A percentile compares a stretch with the other conserved stretches of the same genome.
phyloP scores from a whole-genome alignment of 2,329 filamentous ascomycete genomes.

The Aspergillaceae sp. region DNA sequence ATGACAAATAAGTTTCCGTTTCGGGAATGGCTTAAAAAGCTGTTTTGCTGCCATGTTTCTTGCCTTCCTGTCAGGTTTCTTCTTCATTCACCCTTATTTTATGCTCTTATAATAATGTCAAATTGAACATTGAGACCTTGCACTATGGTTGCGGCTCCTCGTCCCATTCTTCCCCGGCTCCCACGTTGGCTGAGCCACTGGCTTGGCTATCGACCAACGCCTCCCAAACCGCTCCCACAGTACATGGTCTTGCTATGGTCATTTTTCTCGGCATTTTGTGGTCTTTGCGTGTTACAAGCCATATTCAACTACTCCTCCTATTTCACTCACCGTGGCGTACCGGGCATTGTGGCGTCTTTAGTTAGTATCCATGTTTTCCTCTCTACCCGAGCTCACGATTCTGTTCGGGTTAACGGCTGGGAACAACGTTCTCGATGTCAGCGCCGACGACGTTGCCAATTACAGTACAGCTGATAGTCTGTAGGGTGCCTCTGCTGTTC shows the following conservation, averaged over 20 bases:
- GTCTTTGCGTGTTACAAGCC: conserved; percentile 16
- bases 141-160: background rate
- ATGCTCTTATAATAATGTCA: background rate
- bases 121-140: background rate
- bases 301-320: conserved; percentile 21
- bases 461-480: background rate
- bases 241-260: conserved; percentile 20
- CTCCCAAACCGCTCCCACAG: conserved; percentile 14
- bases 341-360: conserved; percentile 20
- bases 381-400: background rate
- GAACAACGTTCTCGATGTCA: background rate
- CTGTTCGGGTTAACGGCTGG: too few relatives aligned
- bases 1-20: background rate
- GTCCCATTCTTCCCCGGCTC: conserved; percentile 8
- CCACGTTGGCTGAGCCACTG: conserved; percentile 20
- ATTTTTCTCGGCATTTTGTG: conserved; percentile 19
- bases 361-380: conserved; percentile 7
- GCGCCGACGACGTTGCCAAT: too few relatives aligned
- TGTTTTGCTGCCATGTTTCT: background rate
- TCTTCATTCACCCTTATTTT: background rate
- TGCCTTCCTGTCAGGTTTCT: background rate
- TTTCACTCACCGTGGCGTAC: conserved; percentile 17
- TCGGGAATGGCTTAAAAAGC: background rate
- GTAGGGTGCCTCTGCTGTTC: conserved; percentile 25
- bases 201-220: conserved; percentile 18